Conservation (phyloP, 169 alveolate species). For the Eimeria sp. region DNA sequence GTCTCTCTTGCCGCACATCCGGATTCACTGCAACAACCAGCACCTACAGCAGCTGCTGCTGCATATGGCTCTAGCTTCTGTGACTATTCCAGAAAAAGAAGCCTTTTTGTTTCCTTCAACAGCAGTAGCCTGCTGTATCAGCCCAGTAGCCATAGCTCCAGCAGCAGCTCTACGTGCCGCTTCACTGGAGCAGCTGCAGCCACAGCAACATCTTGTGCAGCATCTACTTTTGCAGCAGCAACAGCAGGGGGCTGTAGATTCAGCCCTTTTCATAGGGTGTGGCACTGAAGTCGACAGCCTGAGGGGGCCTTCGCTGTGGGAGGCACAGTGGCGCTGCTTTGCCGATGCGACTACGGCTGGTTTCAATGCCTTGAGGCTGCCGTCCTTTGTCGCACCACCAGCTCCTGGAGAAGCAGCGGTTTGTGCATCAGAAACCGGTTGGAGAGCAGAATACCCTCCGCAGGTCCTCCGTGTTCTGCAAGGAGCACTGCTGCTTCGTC, state of each 20-base stretch:
- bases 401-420: constrained; percentile 16
- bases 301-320: constrained; percentile 62
- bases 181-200: constrained; percentile 49
- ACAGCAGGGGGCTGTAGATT: constrained; percentile 55
- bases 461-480: constrained; percentile 47
- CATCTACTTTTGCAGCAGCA: constrained; percentile 56
- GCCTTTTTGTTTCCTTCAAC: constrained; percentile 5
- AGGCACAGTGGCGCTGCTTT: constrained; percentile 63
- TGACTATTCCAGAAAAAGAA: not conserved
- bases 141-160: constrained; percentile 58
- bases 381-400: not conserved
- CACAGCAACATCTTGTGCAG: constrained; percentile 46
- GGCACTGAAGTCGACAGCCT: constrained; percentile 21
- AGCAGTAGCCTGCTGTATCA: constrained; percentile 69
- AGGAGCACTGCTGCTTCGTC: constrained; percentile 56
- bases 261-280: constrained; percentile 56
- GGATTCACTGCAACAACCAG: constrained; percentile 25
- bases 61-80: constrained; percentile 20
- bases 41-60: constrained; percentile 45
- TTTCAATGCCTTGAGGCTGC: constrained; percentile 47
- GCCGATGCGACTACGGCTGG: constrained; percentile 41
- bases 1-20: constrained; percentile 36
- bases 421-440: constrained; percentile 3
- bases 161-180: constrained; percentile 64
- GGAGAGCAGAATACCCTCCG: constrained; percentile 58